Evolutionary conservation across 306 rosid species (phyloP).

Genomic region (Notholithocarpus densiflorus): DNA sequence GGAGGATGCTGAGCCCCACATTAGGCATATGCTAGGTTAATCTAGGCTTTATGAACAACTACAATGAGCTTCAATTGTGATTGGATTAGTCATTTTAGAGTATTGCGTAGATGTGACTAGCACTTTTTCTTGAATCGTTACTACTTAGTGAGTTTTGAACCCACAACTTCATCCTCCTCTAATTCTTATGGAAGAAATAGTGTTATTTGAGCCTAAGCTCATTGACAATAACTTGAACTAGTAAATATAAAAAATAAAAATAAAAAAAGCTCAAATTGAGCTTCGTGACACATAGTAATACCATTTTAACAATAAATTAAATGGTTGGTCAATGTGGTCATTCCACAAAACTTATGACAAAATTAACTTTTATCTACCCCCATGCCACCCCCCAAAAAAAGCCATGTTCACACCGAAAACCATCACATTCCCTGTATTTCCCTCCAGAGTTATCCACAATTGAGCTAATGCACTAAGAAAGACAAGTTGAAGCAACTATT

Average conservation of each 20-base stretch:
- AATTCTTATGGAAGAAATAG: no score
- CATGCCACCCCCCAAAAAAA: not conserved
- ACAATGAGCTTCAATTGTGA: no score
- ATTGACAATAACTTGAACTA: not conserved
- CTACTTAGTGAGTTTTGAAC: no score
- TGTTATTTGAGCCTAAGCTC: no score
- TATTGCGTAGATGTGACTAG: no score
- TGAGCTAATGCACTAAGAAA: not conserved
- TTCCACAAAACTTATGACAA: not conserved
- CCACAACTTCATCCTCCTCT: no score
- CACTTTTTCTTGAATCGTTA: no score
- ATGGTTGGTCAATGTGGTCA: not conserved
- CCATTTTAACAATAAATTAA: not conserved
- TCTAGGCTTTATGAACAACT: no score
- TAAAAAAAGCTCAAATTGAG: not conserved
- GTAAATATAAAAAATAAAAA: not conserved
- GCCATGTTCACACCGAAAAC: not conserved
- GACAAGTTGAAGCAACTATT: not conserved
- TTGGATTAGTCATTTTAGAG: no score
- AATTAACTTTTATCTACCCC: not conserved
- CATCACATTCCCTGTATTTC: not conserved
- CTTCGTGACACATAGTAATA: not conserved
- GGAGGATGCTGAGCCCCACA: no score
- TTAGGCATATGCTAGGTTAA: no score
- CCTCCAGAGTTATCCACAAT: not conserved